Evolutionary conservation across 1,139 yeast genomes (phyloP).

Genomic region (Kluyveromyces sp.): DNA sequence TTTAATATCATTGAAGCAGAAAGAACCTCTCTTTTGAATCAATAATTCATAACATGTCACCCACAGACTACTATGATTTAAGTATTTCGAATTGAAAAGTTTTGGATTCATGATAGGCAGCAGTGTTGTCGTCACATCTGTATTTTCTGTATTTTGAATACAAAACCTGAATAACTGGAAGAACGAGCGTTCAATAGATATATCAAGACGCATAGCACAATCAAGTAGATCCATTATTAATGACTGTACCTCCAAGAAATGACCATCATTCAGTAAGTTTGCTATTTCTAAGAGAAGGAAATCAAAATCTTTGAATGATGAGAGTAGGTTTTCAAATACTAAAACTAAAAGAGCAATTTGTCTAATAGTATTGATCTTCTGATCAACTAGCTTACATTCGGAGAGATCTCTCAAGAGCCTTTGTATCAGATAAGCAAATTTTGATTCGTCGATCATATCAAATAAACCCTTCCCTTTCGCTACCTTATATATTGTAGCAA

Average conservation of each 20-base stretch:
- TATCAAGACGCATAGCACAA: neutral
- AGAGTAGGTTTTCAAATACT: neutral
- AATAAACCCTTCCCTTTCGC: constrained; percentile 5
- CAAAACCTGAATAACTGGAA: neutral
- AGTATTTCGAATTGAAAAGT: neutral
- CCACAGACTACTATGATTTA: neutral
- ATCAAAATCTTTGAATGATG: neutral
- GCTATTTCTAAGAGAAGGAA: neutral
- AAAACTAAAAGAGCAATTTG: constrained; percentile 1
- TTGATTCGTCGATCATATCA: neutral
- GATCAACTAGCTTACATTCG: neutral
- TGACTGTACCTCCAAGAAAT: neutral
- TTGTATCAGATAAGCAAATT: neutral
- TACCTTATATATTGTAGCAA: constrained; percentile 10
- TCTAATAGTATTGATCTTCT: neutral
- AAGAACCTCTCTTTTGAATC: neutral
- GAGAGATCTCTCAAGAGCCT: neutral
- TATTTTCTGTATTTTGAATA: neutral
- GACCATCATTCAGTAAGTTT: neutral
- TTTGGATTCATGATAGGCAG: neutral
- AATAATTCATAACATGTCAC: neutral
- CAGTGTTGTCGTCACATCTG: neutral
- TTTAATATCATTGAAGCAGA: neutral
- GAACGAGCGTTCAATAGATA: neutral
- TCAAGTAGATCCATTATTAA: neutral